Evolutionary conservation across 495 filamentous ascomycete genomes (phyloP), one percentile per base, ranked within the genome.

Genomic region (Aspergillus leporis): DNA sequence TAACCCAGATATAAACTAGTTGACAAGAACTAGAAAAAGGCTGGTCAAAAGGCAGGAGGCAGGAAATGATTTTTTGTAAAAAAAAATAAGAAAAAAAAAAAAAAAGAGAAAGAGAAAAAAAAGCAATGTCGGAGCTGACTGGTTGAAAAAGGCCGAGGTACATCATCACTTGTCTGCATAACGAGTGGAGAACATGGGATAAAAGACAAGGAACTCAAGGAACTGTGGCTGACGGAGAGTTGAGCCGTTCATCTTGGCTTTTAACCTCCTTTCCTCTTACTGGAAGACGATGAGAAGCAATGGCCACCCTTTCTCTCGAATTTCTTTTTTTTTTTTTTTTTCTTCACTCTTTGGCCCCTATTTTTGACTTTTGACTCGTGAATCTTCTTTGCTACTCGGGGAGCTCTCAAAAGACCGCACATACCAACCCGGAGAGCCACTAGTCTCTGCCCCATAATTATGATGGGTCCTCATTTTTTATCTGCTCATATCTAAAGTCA

Each of bases 381-480:
- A 34, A 14, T 28, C 40, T 46, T 56, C 41, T 48, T 32, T 46
- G 28, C 40, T n/a, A 13, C 28, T 32, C 43, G 21, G 38, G 40
- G 22, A 12, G 16, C 23, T 45, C 52, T 22, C 40, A 18, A 48
- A 21, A 47, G 41, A 28, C 58, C 58, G 53, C 52, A 60, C 58
- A 54, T 55, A 55, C 56, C 54, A 60, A 51, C 40, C 23, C 28
- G 36, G 21, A 52, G 36, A 45, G 23, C 43, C 40, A 55, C 61
- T 61, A 60, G 51, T 32, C 58, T 38, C 28, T 55, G 22, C 38
- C 36, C 38, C 53, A 46, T 45, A 16, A 31, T 45, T n/a, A n/a
- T n/a, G n/a, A 45, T 25, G 53, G 40, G 38, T 38, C 22, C 49
- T 34, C 16, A 14, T 18, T 32, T 32, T 51, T 36, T 19, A 30